A percentile compares a stretch with the other conserved stretches of the same genome.
phyloP scores from a whole-genome alignment of 2,329 filamentous ascomycete genomes.

The Myriosclerotinia curreyana region DNA sequence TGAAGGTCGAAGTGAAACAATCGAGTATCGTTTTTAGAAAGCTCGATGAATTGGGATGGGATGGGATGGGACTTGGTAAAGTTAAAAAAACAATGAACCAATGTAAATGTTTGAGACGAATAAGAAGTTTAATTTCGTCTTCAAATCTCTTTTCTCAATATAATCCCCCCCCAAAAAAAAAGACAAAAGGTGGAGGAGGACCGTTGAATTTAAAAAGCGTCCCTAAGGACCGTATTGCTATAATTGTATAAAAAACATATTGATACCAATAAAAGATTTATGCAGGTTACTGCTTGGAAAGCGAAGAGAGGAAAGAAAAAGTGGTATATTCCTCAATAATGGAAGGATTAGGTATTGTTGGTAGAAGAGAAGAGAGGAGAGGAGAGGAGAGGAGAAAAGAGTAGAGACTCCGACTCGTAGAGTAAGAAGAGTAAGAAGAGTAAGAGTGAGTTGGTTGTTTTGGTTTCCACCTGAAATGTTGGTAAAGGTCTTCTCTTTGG shows the following conservation, averaged over 20 bases:
- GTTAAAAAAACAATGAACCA: too few species aligned
- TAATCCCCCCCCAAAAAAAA: neutral
- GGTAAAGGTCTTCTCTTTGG: too few species aligned
- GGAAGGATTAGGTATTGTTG: neutral
- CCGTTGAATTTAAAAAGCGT: constrained; percentile 38
- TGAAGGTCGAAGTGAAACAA: constrained; percentile 15
- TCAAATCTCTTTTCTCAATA: constrained; percentile 23
- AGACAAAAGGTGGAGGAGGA: constrained; percentile 28
- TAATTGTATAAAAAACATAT: constrained; percentile 39
- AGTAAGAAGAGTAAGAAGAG: too few species aligned
- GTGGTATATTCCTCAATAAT: constrained; percentile 2
- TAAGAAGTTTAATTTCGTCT: constrained; percentile 17
- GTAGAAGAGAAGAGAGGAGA: neutral
- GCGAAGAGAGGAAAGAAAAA: constrained; percentile 13
- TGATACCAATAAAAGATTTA: constrained; percentile 26
- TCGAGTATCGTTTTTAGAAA: neutral
- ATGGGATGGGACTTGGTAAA: too few species aligned
- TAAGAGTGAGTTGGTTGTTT: too few species aligned
- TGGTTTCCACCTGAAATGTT: too few species aligned
- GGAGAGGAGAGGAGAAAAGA: too few species aligned
- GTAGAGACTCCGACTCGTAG: too few species aligned
- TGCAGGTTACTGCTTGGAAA: constrained; percentile 26
- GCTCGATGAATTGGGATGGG: too few species aligned
- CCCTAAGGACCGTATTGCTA: constrained; percentile 48
- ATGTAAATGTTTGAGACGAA: constrained; percentile 10